These are phyloP conservation scores for Persicaria tinctoria DNA, from an alignment of 148 eudicot genomes.

Conservation along the genomic window DNA sequence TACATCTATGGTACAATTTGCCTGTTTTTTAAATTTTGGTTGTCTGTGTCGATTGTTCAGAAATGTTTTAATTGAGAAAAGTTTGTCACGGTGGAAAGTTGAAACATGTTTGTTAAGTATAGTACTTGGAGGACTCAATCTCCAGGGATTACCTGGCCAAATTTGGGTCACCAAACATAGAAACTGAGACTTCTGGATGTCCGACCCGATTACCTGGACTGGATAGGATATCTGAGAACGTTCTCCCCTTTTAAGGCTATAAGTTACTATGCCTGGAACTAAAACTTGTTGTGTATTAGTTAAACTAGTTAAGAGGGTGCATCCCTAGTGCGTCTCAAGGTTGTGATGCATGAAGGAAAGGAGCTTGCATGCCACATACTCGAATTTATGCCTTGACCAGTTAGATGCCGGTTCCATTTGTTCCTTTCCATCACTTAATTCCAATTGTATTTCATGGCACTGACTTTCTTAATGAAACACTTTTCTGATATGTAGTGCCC, in stretches of 20 bases:
- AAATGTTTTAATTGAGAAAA: background rate
- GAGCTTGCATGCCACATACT: background rate
- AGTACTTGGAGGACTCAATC: background rate
- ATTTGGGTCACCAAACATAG: background rate
- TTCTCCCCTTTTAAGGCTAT: background rate
- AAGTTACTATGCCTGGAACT: background rate
- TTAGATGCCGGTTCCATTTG: background rate
- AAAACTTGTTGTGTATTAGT: background rate
- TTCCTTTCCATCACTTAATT: background rate
- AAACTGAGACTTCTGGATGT: background rate
- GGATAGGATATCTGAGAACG: background rate
- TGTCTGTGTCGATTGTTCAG: too few relatives aligned
- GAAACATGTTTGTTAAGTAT: background rate
- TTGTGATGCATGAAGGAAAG: background rate
- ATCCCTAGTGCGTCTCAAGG: background rate
- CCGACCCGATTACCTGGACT: background rate
- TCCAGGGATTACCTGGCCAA: background rate
- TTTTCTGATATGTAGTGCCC: conserved; percentile 47
- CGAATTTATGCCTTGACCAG: background rate
- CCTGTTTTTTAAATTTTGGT: too few relatives aligned
- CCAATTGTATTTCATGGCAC: background rate
- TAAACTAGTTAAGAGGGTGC: background rate
- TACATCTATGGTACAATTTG: too few relatives aligned
- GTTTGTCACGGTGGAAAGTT: background rate
- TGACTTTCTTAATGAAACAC: background rate